Evolutionary conservation across 1,139 yeast genomes (phyloP).

Genomic region (Pichia sp.): DNA sequence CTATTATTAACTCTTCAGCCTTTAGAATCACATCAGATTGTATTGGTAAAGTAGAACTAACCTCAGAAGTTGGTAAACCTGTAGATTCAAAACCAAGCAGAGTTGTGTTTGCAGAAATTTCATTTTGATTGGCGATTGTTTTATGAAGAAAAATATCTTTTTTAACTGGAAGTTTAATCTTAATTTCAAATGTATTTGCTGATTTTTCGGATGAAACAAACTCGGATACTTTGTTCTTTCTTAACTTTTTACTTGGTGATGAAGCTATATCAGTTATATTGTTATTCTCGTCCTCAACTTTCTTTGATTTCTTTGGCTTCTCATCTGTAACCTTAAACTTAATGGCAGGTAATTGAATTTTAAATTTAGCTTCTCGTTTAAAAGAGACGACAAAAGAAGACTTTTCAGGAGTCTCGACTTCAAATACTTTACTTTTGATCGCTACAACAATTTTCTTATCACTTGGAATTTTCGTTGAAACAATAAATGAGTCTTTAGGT

Average conservation of each 20-base stretch:
- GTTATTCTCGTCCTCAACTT: conserved; percentile 9
- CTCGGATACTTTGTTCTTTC: background rate
- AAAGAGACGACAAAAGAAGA: conserved; percentile 18
- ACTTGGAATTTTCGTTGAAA: conserved; percentile 60
- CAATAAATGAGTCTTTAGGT: conserved; percentile 55
- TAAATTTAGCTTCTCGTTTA: conserved; percentile 28
- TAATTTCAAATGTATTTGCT: conserved; percentile 6
- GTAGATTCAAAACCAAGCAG: background rate
- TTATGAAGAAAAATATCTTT: background rate
- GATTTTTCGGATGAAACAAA: conserved; percentile 4
- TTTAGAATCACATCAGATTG: background rate
- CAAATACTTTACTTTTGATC: conserved; percentile 36
- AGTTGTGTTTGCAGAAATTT: background rate
- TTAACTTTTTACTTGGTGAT: conserved; percentile 1
- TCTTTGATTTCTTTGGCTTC: conserved; percentile 3
- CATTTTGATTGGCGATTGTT: background rate
- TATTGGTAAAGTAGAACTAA: background rate
- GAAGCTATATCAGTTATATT: background rate
- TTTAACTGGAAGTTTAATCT: conserved; percentile 11
- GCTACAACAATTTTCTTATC: conserved; percentile 61
- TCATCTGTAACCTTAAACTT: conserved; percentile 20
- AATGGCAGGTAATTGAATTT: conserved; percentile 27
- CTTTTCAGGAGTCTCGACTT: conserved; percentile 21
- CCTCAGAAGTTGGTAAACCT: background rate
- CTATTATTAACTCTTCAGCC: conserved; percentile 12